Evolutionary conservation across 2,329 filamentous ascomycete species (phyloP).

Genomic region (Xylaria sp.): DNA sequence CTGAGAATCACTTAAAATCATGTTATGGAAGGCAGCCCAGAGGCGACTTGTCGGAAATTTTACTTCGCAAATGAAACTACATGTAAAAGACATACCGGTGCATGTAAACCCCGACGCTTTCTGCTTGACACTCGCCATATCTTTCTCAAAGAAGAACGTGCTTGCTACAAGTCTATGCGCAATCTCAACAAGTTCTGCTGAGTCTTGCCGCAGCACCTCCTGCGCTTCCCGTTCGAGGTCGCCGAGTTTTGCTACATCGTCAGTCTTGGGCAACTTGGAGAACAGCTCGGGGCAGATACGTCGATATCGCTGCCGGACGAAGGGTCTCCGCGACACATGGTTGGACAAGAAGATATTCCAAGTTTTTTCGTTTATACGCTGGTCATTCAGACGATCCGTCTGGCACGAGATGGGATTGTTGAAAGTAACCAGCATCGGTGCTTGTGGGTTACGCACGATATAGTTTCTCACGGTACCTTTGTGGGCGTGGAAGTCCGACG

Average conservation of each 20-base stretch:
- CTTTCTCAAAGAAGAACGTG: constrained; percentile 50
- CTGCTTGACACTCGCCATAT: constrained; percentile 44
- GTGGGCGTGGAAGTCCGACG: constrained; percentile 14
- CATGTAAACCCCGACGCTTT: constrained; percentile 44
- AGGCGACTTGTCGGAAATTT: background rate
- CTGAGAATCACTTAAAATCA: constrained; percentile 28
- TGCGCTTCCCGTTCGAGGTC: constrained; percentile 43
- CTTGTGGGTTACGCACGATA: constrained; percentile 45
- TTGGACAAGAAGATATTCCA: constrained; percentile 45
- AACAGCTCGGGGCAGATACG: constrained; percentile 48
- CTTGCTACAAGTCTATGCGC: constrained; percentile 48
- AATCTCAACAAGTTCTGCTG: constrained; percentile 43
- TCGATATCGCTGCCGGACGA: constrained; percentile 41
- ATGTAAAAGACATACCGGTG: constrained; percentile 41
- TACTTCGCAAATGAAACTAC: background rate
- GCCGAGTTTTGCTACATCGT: constrained; percentile 45
- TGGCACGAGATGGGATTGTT: constrained; percentile 45
- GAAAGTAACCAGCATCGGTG: constrained; percentile 46
- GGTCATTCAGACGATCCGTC: constrained; percentile 44
- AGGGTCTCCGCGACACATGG: constrained; percentile 34
- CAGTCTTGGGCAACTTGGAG: constrained; percentile 45
- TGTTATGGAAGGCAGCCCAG: background rate
- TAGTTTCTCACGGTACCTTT: constrained; percentile 41
- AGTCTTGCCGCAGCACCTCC: constrained; percentile 42
- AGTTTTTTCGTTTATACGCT: constrained; percentile 39